Evolutionary conservation across 2,329 filamentous ascomycete genomes (phyloP).

Genomic region (Cladobotryum mycophilum): DNA sequence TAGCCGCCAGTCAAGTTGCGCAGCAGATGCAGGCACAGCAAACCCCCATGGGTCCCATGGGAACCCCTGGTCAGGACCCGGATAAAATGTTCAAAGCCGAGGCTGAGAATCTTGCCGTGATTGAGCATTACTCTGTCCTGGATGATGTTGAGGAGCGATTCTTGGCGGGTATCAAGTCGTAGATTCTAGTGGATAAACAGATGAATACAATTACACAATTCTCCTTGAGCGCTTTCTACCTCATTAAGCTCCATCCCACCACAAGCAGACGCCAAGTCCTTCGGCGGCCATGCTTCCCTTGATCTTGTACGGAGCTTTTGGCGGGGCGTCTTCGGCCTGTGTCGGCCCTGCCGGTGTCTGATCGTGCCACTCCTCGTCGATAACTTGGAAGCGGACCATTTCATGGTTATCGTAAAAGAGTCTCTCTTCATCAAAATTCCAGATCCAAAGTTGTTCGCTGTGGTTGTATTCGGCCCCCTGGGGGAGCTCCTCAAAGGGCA

Average conservation of each 20-base stretch:
- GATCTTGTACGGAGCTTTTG: slow-evolving; percentile 66
- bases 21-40: slow-evolving; percentile 76
- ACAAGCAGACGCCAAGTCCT: slow-evolving; percentile 56
- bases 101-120: slow-evolving; percentile 90
- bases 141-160: slow-evolving; percentile 83
- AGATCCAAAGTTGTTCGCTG: slow-evolving; percentile 76
- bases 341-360: slow-evolving; percentile 66
- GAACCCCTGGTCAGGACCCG: slow-evolving; percentile 87
- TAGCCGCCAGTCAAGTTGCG: slow-evolving; percentile 85
- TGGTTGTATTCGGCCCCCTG: slow-evolving; percentile 69
- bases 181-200: slow-evolving; percentile 21
- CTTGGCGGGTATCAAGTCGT: slow-evolving; percentile 47
- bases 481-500: slow-evolving; percentile 68
- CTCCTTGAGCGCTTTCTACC: slow-evolving; percentile 6
- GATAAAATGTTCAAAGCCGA: slow-evolving; percentile 92
- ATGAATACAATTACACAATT: slow-evolving; percentile 19
- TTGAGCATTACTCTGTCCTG: slow-evolving; percentile 88
- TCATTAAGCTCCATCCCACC: slow-evolving; percentile 47
- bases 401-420: slow-evolving; percentile 90
- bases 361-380: slow-evolving; percentile 87
- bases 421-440: slow-evolving; percentile 65
- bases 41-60: slow-evolving; percentile 49
- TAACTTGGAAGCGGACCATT: slow-evolving; percentile 77
- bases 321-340: slow-evolving; percentile 53
- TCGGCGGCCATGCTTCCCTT: slow-evolving; percentile 58